These are phyloP conservation scores for Trichosphaerium sp. DNA, from an alignment of 78 protist species.

Conservation along the genomic window DNA sequence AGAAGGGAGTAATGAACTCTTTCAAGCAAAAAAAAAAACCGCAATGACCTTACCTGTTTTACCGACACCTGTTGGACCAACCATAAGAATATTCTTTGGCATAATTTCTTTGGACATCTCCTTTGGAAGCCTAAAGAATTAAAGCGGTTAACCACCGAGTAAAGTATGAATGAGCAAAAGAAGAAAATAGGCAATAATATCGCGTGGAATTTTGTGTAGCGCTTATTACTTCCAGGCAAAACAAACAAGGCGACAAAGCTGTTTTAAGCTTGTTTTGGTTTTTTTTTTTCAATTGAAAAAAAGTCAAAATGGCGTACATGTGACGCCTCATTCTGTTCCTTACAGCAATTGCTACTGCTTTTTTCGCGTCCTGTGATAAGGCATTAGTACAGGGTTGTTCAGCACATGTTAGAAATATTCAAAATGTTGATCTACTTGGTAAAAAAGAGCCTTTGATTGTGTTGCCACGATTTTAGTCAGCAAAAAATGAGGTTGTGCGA, in stretches of 20 bases:
- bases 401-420: no score
- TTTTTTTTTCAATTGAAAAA: not conserved
- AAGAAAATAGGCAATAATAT: not conserved
- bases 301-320: no score
- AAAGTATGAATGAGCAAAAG: not conserved
- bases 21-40: no score
- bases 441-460: no score
- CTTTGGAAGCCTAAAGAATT: not conserved
- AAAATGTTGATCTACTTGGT: no score
- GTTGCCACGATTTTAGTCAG: no score
- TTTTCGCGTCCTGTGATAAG: no score
- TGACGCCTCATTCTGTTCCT: slow-evolving; percentile 36
- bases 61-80: slow-evolving; percentile 82
- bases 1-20: no score
- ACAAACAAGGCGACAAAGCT: not conserved
- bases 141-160: not conserved
- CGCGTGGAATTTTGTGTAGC: not conserved
- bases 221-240: not conserved
- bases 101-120: slow-evolving; percentile 38
- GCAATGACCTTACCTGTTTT: no score
- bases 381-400: no score
- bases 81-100: slow-evolving; percentile 90
- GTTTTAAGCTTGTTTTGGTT: not conserved
- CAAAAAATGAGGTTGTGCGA: no score
- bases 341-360: slow-evolving; percentile 60